Evolutionary conservation across 129 eudicot genomes (phyloP), one percentile per base, ranked within the genome.

Genomic region (Pulicaria dysenterica): DNA sequence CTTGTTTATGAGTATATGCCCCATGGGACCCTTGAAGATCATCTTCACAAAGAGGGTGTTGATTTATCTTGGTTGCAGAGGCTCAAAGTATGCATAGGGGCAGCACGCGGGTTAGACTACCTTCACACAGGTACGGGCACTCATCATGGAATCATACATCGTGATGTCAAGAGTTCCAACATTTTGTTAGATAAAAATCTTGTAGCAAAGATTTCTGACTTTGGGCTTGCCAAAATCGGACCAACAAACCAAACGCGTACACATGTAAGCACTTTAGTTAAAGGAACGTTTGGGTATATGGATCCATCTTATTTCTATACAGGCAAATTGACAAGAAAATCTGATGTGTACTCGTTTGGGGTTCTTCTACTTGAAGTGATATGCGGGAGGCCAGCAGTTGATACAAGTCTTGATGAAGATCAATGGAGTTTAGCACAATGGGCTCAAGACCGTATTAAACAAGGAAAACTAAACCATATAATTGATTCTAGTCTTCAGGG

Each of bases 321-420:
- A 3, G 68, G 73, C 1, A 36, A 63, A 6, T 16, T 76, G 16
- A 66, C 80, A 0, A 67, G 31, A 17, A 46, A 75, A 55, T 60
- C 80, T 8, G 80, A 80, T 54, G 79, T 76, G 3, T 80, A 74
- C 36, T 57, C 84, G 10, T 74, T 80, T 54, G 84, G 85, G 13
- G 84, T 81, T 46, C 43, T 81, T 10, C 46, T 81, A 43, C 61
- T 81, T 58, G 84, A 75, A 55, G 84, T 80, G 42, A 8, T 80
- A 40, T 70, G 81, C 36, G 87, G 84, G 36, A 79, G 72, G 75
- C 75, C 75, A 37, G 79, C 83, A 13, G 77, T 83, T 41, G 81
- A 83, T 69, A 15, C 59, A 48, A 74, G 42, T 9, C 56, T 78
- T 39, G 66, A 37, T 17, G 83, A 63, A 68, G 81, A 78, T 2